Evolutionary conservation across 495 filamentous ascomycete species (phyloP).

Genomic region (Penicillium atrosanguineum): DNA sequence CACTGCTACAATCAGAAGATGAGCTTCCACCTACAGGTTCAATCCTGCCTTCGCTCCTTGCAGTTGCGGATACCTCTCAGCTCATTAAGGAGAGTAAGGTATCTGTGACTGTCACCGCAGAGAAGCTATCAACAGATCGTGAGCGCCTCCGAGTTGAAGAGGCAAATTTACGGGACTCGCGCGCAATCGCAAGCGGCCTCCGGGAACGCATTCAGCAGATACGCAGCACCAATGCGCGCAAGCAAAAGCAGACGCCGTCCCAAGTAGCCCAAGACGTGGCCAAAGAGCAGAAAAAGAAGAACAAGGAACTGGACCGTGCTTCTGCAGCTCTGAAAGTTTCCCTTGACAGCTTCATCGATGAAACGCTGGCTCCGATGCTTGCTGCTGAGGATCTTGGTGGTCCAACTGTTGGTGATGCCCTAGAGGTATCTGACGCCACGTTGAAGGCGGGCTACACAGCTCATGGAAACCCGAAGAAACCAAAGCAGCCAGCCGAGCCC

Average conservation of each 20-base stretch:
- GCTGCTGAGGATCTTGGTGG: conserved; percentile 85
- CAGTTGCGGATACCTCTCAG: conserved; percentile 60
- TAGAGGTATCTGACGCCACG: conserved; percentile 58
- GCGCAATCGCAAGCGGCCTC: conserved; percentile 50
- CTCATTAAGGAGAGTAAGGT: conserved; percentile 61
- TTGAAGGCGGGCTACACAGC: conserved; percentile 70
- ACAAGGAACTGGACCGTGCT: conserved; percentile 51
- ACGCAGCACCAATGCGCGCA: conserved; percentile 49
- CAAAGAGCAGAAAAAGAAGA: conserved; percentile 55
- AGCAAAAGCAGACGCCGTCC: conserved; percentile 53
- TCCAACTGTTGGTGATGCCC: conserved; percentile 73
- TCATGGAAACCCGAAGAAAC: conserved; percentile 67
- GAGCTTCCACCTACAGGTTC: conserved; percentile 65
- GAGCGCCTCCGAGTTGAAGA: conserved; percentile 58
- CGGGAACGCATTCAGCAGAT: conserved; percentile 57
- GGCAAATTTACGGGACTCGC: conserved; percentile 58
- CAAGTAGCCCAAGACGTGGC: conserved; percentile 61
- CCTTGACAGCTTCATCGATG: conserved; percentile 70
- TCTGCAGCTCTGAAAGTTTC: conserved; percentile 56
- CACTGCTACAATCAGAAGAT: conserved; percentile 56
- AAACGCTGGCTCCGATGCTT: conserved; percentile 73
- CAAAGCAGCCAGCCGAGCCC: conserved; percentile 44
- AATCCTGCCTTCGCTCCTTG: conserved; percentile 67
- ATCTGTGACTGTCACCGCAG: conserved; percentile 53
- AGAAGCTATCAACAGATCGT: conserved; percentile 51